Base-by-base conservation (phyloP, 345 rosid genomes). In the Populus pruinosa region DNA sequence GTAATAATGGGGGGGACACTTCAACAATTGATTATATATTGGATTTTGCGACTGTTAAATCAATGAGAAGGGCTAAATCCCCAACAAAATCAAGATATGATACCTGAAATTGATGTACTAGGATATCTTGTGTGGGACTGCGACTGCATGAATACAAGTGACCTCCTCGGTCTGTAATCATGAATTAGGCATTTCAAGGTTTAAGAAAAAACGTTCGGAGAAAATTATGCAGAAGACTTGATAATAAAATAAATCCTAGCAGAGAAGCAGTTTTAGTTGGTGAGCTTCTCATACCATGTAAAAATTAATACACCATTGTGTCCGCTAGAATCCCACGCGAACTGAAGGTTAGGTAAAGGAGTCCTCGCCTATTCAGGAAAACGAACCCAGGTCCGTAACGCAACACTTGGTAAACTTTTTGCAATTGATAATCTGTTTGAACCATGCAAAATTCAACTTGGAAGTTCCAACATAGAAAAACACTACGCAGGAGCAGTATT, bases 71-170 rank as follows among this genome's bases (percentile, higher is more conserved):
- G 21, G 59, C 23, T 20, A 53, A 53, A 20, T 20, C 8, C 59
- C 59, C 23, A 17, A 20, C 59, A 18, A 53, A 6, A 20, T 18
- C n/a, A 20, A 53, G 59, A 53, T 50, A 50, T 53, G 59, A 53
- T 53, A 20, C 33, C n/a, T 64, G 70, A 44, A 74, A 43, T 20
- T 31, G 70, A 74, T 77, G 67, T 56, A 59, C 59, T 25, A 29
- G 65, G 21, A 69, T 59, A 69, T 69, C 74, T 69, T 65, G 33
- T 29, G 59, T 6, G 41, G 36, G 36, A 13, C 35, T 65, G 69
- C 8, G 20, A 65, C 20, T 14, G 59, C 20, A 18, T 6, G 9
- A 18, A 53, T 53, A 67, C 13, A 41, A 35, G 71, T 20, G 50
- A 6, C 29, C 49, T 10, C 49, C 39, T 14, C 9, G 8, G 70